Evolutionary conservation across 2,329 filamentous ascomycete genomes (phyloP).

Genomic region (Furcasterigmium furcatum): DNA sequence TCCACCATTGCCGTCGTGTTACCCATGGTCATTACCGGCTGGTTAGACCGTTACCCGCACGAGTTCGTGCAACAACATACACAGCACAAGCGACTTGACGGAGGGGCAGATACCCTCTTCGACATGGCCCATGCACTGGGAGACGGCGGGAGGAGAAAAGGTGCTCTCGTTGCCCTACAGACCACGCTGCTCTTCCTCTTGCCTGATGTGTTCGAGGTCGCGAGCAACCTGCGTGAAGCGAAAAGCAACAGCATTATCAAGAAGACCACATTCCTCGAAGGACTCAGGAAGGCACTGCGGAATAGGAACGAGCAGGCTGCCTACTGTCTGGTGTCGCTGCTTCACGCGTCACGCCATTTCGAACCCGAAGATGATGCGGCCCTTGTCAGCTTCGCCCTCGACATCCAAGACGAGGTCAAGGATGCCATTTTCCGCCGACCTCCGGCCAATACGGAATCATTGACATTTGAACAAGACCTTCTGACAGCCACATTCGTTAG

Average conservation of each 20-base stretch:
- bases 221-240: constrained; percentile 62
- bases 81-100: constrained; percentile 59
- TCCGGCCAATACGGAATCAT: constrained; percentile 40
- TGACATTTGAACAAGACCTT: constrained; percentile 58
- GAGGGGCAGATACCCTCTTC: constrained; percentile 63
- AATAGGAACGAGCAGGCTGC: constrained; percentile 65
- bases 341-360: constrained; percentile 63
- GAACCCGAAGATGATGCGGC: constrained; percentile 59
- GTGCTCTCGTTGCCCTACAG: constrained; percentile 59
- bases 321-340: constrained; percentile 61
- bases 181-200: constrained; percentile 59
- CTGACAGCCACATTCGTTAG: constrained; percentile 67
- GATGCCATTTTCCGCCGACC: constrained; percentile 61
- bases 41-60: constrained; percentile 62
- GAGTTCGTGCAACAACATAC: constrained; percentile 65
- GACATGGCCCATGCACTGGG: constrained; percentile 64
- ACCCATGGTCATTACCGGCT: constrained; percentile 61
- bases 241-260: constrained; percentile 62
- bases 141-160: constrained; percentile 53
- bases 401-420: constrained; percentile 66
- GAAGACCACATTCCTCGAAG: constrained; percentile 63
- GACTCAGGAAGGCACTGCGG: constrained; percentile 57
- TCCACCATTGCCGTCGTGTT: constrained; percentile 59
- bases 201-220: constrained; percentile 68
- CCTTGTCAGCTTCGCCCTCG: constrained; percentile 64